Evolutionary conservation across 108 stramenopile species (phyloP).

Genomic region (Conticribra weissflogii): DNA sequence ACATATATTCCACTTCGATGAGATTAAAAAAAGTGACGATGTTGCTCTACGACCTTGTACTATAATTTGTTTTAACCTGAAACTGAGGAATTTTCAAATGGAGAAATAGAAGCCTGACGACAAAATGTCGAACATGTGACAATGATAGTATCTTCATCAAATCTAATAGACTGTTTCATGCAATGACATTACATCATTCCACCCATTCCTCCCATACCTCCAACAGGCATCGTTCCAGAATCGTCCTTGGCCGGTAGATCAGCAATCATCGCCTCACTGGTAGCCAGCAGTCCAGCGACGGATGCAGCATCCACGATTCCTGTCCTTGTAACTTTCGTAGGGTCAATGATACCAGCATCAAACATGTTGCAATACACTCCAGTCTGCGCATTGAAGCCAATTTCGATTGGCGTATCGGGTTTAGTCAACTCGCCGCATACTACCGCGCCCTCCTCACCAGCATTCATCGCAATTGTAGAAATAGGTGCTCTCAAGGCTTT

Average conservation of each 20-base stretch:
- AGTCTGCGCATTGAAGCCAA: conserved; percentile 92
- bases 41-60: too few species aligned
- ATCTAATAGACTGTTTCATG: neutral
- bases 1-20: too few species aligned
- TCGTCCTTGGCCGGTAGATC: conserved; percentile 89
- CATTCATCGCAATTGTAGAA: conserved; percentile 94
- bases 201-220: conserved; percentile 95
- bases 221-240: conserved; percentile 49
- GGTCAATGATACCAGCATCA: conserved; percentile 98
- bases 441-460: conserved; percentile 97
- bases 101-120: too few species aligned
- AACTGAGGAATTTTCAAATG: too few species aligned
- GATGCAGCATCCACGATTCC: conserved; percentile 98
- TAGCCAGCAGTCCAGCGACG: conserved; percentile 96
- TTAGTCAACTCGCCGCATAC: conserved; percentile 94
- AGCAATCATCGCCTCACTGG: conserved; percentile 98
- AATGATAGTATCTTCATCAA: neutral
- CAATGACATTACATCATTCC: conserved; percentile 64
- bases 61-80: too few species aligned
- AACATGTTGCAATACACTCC: conserved; percentile 94
- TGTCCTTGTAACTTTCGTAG: conserved; percentile 99
- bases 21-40: too few species aligned
- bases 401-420: conserved; percentile 68
- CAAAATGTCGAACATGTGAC: too few species aligned
- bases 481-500: conserved; percentile 93